Evolutionary conservation across 345 rosid species (phyloP).

Genomic region (Theobroma cacao): DNA sequence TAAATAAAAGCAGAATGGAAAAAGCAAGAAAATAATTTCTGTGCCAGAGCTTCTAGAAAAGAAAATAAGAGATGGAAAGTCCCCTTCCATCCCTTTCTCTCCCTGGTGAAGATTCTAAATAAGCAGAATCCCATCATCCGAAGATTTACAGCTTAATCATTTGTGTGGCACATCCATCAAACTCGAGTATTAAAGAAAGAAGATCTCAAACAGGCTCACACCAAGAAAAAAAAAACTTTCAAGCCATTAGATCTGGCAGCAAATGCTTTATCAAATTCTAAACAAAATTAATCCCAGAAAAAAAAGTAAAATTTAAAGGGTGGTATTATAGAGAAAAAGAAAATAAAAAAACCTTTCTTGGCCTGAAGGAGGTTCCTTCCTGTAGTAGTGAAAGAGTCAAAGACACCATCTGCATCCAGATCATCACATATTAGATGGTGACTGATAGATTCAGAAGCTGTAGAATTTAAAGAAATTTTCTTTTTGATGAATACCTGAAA

Average conservation of each 20-base stretch:
- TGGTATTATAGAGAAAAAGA: not conserved
- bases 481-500: slow-evolving; percentile 37
- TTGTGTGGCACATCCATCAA: not conserved
- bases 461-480: too few relatives aligned
- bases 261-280: not conserved
- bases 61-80: not conserved
- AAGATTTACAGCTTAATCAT: not conserved
- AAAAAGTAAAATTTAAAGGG: not conserved
- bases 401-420: slow-evolving; percentile 41
- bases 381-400: slow-evolving; percentile 35
- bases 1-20: not conserved
- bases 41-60: not conserved
- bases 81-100: not conserved
- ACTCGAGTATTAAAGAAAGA: not conserved
- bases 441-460: not conserved
- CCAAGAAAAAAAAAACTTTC: not conserved
- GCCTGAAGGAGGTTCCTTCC: slow-evolving; percentile 66
- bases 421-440: not conserved
- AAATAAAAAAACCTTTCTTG: slow-evolving; percentile 43
- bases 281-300: not conserved
- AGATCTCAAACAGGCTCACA: not conserved
- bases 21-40: not conserved
- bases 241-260: not conserved
- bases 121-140: not conserved
- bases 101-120: not conserved